A percentile compares a stretch with the other conserved stretches of the same genome.
phyloP scores from a whole-genome alignment of 768 basidiomycete species.

The Cyclocybe aegerita region DNA sequence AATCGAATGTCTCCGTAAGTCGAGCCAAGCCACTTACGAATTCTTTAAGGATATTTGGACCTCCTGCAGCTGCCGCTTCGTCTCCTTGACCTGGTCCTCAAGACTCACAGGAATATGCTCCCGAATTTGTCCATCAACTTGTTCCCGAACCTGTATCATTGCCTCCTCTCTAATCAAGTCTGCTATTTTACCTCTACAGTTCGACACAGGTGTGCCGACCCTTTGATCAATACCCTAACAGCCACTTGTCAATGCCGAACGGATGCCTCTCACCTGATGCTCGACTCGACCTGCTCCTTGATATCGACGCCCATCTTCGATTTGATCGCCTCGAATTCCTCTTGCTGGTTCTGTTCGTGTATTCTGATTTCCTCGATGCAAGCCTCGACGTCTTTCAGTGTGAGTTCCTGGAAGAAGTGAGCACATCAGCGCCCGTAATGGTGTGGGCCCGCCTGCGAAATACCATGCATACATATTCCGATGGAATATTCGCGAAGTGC shows the following conservation, averaged over 20 bases:
- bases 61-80: conserved; percentile 39
- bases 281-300: conserved; percentile 12
- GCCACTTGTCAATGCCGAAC: not conserved
- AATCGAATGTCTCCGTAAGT: not conserved
- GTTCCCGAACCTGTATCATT: conserved; percentile 37
- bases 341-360: conserved; percentile 15
- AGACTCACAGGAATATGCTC: conserved; percentile 49
- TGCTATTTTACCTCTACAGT: conserved; percentile 24
- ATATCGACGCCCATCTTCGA: conserved; percentile 16
- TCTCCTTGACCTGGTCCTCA: conserved; percentile 42
- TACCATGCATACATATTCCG: not conserved
- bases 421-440: too few species aligned
- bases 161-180: conserved; percentile 41
- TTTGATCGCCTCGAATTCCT: conserved; percentile 10
- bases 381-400: conserved; percentile 14
- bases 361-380: conserved; percentile 17
- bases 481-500: conserved; percentile 1
- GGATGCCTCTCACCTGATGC: conserved; percentile 12
- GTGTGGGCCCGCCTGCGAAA: too few species aligned
- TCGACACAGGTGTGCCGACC: not conserved
- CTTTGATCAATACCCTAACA: not conserved
- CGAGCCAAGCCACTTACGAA: conserved; percentile 42
- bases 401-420: conserved; percentile 6
- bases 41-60: conserved; percentile 47
- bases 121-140: conserved; percentile 49